Percentiles rank a stretch among this genome's conserved stretches.
Evolutionary conservation across 192 early-diverging fungal genomes (phyloP).

Genomic region (Borealophlyctis nickersoniae): DNA sequence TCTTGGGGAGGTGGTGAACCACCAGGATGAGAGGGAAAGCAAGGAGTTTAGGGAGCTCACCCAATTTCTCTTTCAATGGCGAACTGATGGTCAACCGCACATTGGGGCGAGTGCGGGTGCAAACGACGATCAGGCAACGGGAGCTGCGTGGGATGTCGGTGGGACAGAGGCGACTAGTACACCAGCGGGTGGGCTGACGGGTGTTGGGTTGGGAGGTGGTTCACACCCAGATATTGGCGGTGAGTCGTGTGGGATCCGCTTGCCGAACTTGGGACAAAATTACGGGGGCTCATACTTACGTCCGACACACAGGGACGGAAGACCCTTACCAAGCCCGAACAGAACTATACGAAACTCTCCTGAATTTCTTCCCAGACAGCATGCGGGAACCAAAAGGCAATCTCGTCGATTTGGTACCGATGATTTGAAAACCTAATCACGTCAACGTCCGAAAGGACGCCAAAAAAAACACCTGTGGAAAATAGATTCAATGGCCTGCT

Average conservation of each 20-base stretch:
- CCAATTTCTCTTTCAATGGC: slow-evolving; percentile 44
- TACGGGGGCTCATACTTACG: neutral
- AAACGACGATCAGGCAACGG: neutral
- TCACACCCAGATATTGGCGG: neutral
- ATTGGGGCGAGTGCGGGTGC: slow-evolving; percentile 2
- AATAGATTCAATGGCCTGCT: no score
- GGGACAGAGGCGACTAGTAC: neutral
- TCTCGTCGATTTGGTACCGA: slow-evolving; percentile 63
- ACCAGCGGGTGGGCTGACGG: neutral
- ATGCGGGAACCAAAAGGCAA: slow-evolving; percentile 75
- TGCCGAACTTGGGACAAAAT: neutral
- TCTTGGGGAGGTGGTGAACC: slow-evolving; percentile 70
- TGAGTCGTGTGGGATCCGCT: neutral
- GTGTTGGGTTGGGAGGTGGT: neutral
- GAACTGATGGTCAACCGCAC: slow-evolving; percentile 1
- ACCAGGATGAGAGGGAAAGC: slow-evolving; percentile 41
- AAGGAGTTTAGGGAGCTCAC: slow-evolving; percentile 48
- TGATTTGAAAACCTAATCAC: slow-evolving; percentile 7
- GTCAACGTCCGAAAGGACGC: no score
- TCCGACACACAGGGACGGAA: no score
- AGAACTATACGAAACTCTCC: slow-evolving; percentile 64
- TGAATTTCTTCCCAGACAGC: slow-evolving; percentile 71
- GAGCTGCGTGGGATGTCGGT: neutral
- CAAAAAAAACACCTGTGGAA: slow-evolving; percentile 1
- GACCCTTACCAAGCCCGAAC: slow-evolving; percentile 50